phyloP scores from a whole-genome alignment of 371 early-diverging fungal species.

The Actinomortierella ambigua region DNA sequence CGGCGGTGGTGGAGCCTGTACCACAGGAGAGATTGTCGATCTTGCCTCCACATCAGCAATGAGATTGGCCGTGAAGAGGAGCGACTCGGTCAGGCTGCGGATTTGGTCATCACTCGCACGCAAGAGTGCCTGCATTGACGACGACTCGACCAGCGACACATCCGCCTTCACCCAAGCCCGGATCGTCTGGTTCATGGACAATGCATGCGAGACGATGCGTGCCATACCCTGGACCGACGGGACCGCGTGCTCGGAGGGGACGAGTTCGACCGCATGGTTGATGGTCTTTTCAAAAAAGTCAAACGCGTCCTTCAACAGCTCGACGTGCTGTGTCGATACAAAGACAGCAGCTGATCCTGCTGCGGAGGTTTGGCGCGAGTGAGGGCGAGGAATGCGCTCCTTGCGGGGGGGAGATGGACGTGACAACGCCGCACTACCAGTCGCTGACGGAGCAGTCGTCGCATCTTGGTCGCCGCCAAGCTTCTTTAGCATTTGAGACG shows the following conservation, averaged over 20 bases:
- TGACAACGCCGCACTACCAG: too few species aligned
- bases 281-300: constrained; percentile 23
- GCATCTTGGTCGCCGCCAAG: too few species aligned
- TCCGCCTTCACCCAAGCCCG: constrained; percentile 34
- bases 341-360: too few species aligned
- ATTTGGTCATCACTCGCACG: constrained; percentile 42
- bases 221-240: constrained; percentile 17
- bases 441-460: too few species aligned
- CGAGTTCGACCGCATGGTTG: too few species aligned
- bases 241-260: too few species aligned
- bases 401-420: too few species aligned
- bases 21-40: too few species aligned
- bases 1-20: background rate
- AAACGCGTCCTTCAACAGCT: constrained; percentile 23
- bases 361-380: too few species aligned
- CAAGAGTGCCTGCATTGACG: constrained; percentile 30
- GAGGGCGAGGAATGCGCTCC: too few species aligned
- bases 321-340: constrained; percentile 25
- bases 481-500: too few species aligned
- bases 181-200: constrained; percentile 37
- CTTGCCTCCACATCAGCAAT: too few species aligned
- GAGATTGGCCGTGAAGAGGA: constrained; percentile 14
- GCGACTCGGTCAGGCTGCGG: constrained; percentile 31
- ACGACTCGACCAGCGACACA: constrained; percentile 27
- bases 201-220: constrained; percentile 22